Conservation (phyloP, 176 grass and related monocot genomes). For the Eremochloa ophiuroides region DNA sequence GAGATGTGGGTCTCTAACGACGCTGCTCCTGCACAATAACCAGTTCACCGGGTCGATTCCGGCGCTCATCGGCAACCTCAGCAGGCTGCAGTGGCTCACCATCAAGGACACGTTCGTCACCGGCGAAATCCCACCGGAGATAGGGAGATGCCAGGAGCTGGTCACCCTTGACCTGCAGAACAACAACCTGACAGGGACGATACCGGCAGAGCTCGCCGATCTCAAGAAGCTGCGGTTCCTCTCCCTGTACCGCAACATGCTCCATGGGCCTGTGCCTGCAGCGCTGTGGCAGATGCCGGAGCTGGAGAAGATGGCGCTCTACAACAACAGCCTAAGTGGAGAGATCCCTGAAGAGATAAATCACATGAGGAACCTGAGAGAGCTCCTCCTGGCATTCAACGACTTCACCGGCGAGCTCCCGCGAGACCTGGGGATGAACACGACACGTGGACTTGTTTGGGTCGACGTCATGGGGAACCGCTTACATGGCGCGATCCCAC, state of each 20-base stretch:
- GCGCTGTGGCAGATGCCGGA: slow-evolving; percentile 39
- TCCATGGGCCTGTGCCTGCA: slow-evolving; percentile 33
- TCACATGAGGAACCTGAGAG: slow-evolving; percentile 33
- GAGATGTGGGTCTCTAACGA: slow-evolving; percentile 23
- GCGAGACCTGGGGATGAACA: slow-evolving; percentile 33
- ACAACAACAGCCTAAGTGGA: slow-evolving; percentile 50
- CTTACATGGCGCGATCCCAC: slow-evolving; percentile 43
- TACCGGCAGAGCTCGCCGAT: slow-evolving; percentile 33
- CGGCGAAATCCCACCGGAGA: slow-evolving; percentile 5
- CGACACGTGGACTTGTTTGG: slow-evolving; percentile 29
- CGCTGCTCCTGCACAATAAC: slow-evolving; percentile 32
- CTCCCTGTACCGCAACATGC: slow-evolving; percentile 39
- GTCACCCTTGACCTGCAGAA: slow-evolving; percentile 27
- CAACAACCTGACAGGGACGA: slow-evolving; percentile 39
- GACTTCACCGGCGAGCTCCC: slow-evolving; percentile 46
- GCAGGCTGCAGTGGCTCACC: slow-evolving; percentile 20
- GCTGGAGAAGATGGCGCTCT: slow-evolving; percentile 29
- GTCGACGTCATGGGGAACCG: slow-evolving; percentile 47
- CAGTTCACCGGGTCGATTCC: slow-evolving; percentile 38
- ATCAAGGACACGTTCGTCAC: slow-evolving; percentile 14
- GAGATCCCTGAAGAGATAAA: slow-evolving; percentile 38
- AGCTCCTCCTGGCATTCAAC: slow-evolving; percentile 40
- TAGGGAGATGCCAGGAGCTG: slow-evolving; percentile 37
- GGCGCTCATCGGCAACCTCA: slow-evolving; percentile 31
- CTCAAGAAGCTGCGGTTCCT: slow-evolving; percentile 20